These are phyloP conservation scores for Exserohilum rostratum DNA, from an alignment of 2,329 filamentous ascomycete genomes.

Conservation along the genomic window DNA sequence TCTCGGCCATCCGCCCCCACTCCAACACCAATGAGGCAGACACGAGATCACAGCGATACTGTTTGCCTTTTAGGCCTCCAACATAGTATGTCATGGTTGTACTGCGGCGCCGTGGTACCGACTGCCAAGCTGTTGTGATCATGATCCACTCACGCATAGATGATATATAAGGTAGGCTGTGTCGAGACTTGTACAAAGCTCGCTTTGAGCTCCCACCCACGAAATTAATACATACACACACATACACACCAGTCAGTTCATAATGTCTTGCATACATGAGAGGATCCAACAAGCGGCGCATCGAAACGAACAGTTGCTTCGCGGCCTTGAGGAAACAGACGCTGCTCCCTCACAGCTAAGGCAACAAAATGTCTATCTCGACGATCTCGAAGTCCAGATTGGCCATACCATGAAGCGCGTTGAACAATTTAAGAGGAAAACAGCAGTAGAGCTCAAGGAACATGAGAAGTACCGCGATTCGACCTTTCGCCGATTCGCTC, in stretches of 20 bases:
- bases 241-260: neutral
- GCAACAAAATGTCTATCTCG: constrained; percentile 39
- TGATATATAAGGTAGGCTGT: constrained; percentile 3
- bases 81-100: constrained; percentile 8
- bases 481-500: constrained; percentile 38
- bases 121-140: constrained; percentile 16
- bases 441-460: constrained; percentile 33
- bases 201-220: neutral
- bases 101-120: constrained; percentile 8
- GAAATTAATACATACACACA: neutral
- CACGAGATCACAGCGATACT: neutral
- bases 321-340: constrained; percentile 37
- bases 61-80: constrained; percentile 20
- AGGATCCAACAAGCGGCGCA: constrained; percentile 36
- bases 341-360: constrained; percentile 37
- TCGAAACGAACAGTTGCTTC: constrained; percentile 34
- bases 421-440: constrained; percentile 24
- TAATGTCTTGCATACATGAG: constrained; percentile 30
- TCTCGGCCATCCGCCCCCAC: neutral
- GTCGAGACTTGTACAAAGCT: neutral
- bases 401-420: constrained; percentile 23
- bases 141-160: neutral
- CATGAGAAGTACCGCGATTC: constrained; percentile 46
- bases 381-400: constrained; percentile 35
- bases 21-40: constrained; percentile 6